Conservation (phyloP, 129 eudicot species). For the Ambrosia trifida region DNA sequence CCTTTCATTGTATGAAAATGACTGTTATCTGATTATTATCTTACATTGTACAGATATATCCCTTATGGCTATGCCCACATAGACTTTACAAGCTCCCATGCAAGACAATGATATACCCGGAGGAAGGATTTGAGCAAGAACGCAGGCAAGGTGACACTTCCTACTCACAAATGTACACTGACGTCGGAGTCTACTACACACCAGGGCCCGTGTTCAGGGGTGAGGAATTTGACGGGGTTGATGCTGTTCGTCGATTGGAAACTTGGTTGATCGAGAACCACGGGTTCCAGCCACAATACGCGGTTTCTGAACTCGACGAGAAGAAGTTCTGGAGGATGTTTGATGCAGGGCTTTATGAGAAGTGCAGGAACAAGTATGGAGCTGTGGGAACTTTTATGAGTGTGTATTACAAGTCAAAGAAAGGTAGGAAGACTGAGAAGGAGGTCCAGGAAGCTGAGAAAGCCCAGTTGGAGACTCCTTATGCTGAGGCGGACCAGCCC, state of each 20-base stretch:
- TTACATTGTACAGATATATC: slow-evolving; percentile 59
- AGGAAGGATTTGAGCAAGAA: slow-evolving; percentile 85
- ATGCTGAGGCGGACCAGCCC: slow-evolving; percentile 58
- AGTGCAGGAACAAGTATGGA: slow-evolving; percentile 80
- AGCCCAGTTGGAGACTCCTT: slow-evolving; percentile 71
- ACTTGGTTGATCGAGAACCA: slow-evolving; percentile 93
- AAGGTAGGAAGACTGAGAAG: slow-evolving; percentile 96
- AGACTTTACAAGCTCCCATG: slow-evolving; percentile 78
- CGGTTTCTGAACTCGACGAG: slow-evolving; percentile 87
- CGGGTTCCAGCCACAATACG: slow-evolving; percentile 92
- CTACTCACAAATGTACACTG: slow-evolving; percentile 97
- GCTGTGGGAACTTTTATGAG: slow-evolving; percentile 99
- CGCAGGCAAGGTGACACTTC: slow-evolving; percentile 84
- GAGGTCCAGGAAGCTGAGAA: slow-evolving; percentile 98
- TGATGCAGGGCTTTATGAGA: slow-evolving; percentile 82
- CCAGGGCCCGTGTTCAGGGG: slow-evolving; percentile 93
- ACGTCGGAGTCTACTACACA: slow-evolving; percentile 91
- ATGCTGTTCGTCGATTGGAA: slow-evolving; percentile 68
- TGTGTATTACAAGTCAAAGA: slow-evolving; percentile 94
- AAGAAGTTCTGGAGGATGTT: slow-evolving; percentile 99
- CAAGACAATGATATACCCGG: slow-evolving; percentile 93
- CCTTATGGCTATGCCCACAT: slow-evolving; percentile 99
- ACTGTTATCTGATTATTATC: neutral
- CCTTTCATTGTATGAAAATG: neutral
- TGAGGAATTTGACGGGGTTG: slow-evolving; percentile 81